Conservation (phyloP, 23 red algal genomes). For the Gracilaria gracilis region DNA sequence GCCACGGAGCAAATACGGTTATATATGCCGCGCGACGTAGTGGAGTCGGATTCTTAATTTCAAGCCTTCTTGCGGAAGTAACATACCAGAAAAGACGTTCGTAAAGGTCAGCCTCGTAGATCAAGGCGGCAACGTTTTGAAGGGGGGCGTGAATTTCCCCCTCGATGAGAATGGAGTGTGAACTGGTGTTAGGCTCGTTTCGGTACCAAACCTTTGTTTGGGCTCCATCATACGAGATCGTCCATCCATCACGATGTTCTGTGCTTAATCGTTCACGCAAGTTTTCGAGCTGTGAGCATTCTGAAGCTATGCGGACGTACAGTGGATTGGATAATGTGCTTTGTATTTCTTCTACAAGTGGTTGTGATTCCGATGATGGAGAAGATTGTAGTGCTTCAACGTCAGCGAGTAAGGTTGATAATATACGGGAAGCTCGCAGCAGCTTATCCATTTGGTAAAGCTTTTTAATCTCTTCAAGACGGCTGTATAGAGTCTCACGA, state of each 20-base stretch:
- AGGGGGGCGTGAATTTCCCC: conserved; percentile 68
- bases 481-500: neutral
- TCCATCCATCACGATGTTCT: conserved; percentile 49
- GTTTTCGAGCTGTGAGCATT: conserved; percentile 19
- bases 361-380: neutral
- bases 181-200: conserved; percentile 8
- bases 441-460: conserved; percentile 25
- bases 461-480: conserved; percentile 22
- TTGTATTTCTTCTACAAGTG: conserved; percentile 5
- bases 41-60: neutral
- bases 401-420: neutral
- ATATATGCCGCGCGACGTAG: conserved; percentile 50
- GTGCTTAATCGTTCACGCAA: conserved; percentile 1
- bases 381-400: conserved; percentile 20
- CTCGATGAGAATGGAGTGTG: conserved; percentile 68
- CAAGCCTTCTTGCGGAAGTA: conserved; percentile 37
- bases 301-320: conserved; percentile 11
- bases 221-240: conserved; percentile 36
- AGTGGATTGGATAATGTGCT: conserved; percentile 15
- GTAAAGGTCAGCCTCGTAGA: conserved; percentile 83
- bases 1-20: conserved; percentile 67
- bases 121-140: conserved; percentile 58
- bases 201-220: conserved; percentile 71
- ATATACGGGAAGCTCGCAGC: conserved; percentile 9
- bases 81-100: conserved; percentile 79